Evolutionary conservation across 169 alveolate species (phyloP), one percentile per base, ranked within the genome.

Genomic region (Plasmodium reichenowi): DNA sequence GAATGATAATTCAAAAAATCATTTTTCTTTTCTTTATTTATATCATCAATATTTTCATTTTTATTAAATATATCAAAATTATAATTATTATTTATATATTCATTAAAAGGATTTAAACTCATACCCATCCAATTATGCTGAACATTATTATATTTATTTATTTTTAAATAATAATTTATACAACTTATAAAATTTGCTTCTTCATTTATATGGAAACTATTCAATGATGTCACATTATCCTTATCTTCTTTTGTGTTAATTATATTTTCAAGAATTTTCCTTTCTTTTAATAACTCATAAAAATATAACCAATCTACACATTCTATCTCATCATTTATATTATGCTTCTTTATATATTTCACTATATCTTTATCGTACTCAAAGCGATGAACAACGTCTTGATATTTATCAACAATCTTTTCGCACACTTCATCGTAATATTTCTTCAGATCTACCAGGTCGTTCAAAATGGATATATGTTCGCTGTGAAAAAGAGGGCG

Each of bases 111-210:
- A 38, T 86, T 86, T 66, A 59, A n/a, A 71, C 92, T 86, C 92
- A 86, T 86, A 9, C 92, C 92, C 92, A 86, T 86, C 92, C 92
- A 86, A 48, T 56, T 72, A 64, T 86, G 92, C 47, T 71, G 20
- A 9, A 86, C 60, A 50, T 72, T 60, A 54, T 56, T 48, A 29
- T 60, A 54, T 10, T 60, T 72, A 47, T 86, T 72, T 4, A 60
- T 68, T 60, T 86, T 86, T 3, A 86, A 15, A 56, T 86, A 86
- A 52, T 86, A 86, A 50, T 86, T 86, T 56, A 86, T 52, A 20
- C 76, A 71, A 67, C 92, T 86, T 62, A 86, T 59, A 26, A 86
- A 86, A 71, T 71, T 86, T 10, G 92, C 92, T 32, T 86, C 78
- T 56, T 86, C 92, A 59, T 86, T 70, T 56, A 86, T 47, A 86